These are phyloP conservation scores for Isoetes engelmannii DNA, from an alignment of 83 land plant genomes.

Conservation along the genomic window DNA sequence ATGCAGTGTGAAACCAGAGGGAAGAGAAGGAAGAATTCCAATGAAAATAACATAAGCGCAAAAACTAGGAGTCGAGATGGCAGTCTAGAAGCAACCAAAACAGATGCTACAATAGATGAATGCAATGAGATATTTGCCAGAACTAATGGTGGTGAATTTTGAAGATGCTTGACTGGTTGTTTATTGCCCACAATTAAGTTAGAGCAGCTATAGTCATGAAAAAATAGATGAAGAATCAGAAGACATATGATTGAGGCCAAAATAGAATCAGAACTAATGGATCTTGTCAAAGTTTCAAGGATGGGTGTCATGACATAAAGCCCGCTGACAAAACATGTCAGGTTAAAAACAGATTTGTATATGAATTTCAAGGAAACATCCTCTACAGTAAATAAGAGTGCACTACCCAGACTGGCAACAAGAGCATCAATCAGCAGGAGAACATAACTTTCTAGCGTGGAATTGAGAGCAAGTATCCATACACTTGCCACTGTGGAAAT, in stretches of 20 bases:
- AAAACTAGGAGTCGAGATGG: conserved; percentile 81
- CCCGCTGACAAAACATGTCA: conserved; percentile 67
- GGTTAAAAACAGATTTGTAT: conserved; percentile 41
- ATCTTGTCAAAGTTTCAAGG: conserved; percentile 76
- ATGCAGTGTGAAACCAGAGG: conserved; percentile 66
- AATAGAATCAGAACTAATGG: conserved; percentile 94
- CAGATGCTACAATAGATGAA: conserved; percentile 88
- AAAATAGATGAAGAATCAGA: conserved; percentile 69
- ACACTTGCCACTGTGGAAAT: conserved; percentile 66
- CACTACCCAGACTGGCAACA: conserved; percentile 55
- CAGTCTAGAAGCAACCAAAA: conserved; percentile 79
- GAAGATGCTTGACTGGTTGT: conserved; percentile 33
- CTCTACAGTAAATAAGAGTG: conserved; percentile 49
- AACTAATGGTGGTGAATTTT: conserved; percentile 39
- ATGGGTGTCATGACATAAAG: conserved; percentile 76
- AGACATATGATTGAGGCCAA: conserved; percentile 75
- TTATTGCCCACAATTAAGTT: conserved; percentile 53
- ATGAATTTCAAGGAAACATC: conserved; percentile 45
- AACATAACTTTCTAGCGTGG: conserved; percentile 41
- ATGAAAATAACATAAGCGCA: conserved; percentile 80
- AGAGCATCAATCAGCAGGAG: conserved; percentile 57
- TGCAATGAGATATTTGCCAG: conserved; percentile 69
- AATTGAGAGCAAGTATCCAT: conserved; percentile 66
- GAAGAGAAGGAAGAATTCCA: conserved; percentile 82
- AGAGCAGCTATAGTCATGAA: conserved; percentile 78